Percentiles rank a stretch among this genome's conserved stretches.
Evolutionary conservation across 2,329 filamentous ascomycete genomes (phyloP).

Genomic region (Cladophialophora yegresii): DNA sequence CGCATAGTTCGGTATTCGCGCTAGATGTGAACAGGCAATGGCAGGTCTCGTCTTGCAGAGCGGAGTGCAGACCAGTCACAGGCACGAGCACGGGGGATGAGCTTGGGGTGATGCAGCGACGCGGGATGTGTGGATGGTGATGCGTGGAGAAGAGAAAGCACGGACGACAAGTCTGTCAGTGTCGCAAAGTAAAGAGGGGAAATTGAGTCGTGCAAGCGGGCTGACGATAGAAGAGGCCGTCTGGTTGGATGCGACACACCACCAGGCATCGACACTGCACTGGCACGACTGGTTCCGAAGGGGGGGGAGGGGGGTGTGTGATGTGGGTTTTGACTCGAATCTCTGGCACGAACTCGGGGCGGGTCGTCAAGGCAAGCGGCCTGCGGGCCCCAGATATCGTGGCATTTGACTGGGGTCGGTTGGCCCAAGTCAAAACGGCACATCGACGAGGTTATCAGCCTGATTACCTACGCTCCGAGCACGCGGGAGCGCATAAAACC

Average conservation of each 20-base stretch:
- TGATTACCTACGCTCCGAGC: background rate
- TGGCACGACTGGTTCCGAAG: background rate
- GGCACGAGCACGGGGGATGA: conserved; percentile 14
- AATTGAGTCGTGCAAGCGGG: conserved; percentile 2
- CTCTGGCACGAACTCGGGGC: conserved; percentile 5
- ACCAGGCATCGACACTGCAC: background rate
- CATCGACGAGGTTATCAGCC: conserved; percentile 1
- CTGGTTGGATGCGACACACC: conserved; percentile 1
- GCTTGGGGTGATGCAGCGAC: conserved; percentile 21
- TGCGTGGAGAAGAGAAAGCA: conserved; percentile 11
- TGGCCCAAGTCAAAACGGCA: background rate
- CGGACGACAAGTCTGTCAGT: conserved; percentile 7
- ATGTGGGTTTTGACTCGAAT: conserved; percentile 1
- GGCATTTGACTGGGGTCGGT: conserved; percentile 5
- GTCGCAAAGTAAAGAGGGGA: conserved; percentile 5
- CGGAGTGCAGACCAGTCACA: conserved; percentile 26
- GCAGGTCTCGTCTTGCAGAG: conserved; percentile 15
- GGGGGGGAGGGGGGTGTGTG: too few relatives aligned
- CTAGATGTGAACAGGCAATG: conserved; percentile 28
- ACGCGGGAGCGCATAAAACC: background rate
- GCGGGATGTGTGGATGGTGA: conserved; percentile 27
- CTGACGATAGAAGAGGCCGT: background rate
- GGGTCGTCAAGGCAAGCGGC: conserved; percentile 3
- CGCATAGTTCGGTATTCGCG: conserved; percentile 21
- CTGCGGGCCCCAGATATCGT: background rate